phyloP scores from a whole-genome alignment of 2,329 filamentous ascomycete genomes.

The Arachnomyces sp. region DNA sequence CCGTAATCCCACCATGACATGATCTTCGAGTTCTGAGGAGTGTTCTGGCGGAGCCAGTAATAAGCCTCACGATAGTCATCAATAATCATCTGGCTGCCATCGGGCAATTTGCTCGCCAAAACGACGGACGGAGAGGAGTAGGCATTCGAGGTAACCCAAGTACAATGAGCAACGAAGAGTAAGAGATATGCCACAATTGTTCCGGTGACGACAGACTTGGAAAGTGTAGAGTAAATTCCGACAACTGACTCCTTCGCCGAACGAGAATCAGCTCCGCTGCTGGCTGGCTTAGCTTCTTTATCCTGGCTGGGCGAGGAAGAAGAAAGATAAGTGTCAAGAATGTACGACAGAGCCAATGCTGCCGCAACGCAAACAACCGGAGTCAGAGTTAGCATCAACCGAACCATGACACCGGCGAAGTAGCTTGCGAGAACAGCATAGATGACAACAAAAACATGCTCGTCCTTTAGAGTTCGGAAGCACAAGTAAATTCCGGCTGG shows the following conservation, averaged over 20 bases:
- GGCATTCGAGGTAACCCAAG: constrained; percentile 98
- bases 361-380: constrained; percentile 93
- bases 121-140: constrained; percentile 98
- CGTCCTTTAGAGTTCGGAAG: constrained; percentile 86
- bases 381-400: constrained; percentile 94
- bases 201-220: constrained; percentile 69
- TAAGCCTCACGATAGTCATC: constrained; percentile 99
- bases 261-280: constrained; percentile 36
- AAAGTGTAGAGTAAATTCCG: constrained; percentile 74
- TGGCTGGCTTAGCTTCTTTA: constrained; percentile 36
- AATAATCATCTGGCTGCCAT: constrained; percentile 96
- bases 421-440: constrained; percentile 96
- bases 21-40: constrained; percentile 86
- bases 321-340: constrained; percentile 79
- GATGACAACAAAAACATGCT: constrained; percentile 96
- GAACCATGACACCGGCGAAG: constrained; percentile 98
- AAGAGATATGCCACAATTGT: constrained; percentile 72
- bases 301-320: constrained; percentile 54
- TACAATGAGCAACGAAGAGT: constrained; percentile 94
- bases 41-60: constrained; percentile 99
- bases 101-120: constrained; percentile 80
- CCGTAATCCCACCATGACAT: constrained; percentile 99
- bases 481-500: constrained; percentile 97
- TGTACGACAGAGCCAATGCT: constrained; percentile 76
- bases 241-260: constrained; percentile 66